Evolutionary conservation across 306 rosid genomes (phyloP), one percentile per base, ranked within the genome.

Genomic region (Cucurbita moschata): DNA sequence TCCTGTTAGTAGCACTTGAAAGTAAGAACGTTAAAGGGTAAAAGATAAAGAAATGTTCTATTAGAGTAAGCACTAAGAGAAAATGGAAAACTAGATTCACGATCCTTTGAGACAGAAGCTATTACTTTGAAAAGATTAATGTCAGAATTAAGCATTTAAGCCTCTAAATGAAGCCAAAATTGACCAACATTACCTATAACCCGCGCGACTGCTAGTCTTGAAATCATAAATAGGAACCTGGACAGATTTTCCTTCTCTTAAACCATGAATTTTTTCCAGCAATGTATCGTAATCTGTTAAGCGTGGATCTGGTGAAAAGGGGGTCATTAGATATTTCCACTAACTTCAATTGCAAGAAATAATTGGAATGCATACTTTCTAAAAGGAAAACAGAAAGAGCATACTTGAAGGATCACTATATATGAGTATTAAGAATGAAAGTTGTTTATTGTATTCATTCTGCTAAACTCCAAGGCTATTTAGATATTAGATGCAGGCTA

Each of bases 161-260:
- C 18, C 15, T 69, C 69, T 4, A 39, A 49, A 51, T 12, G 38
- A 61, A 42, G 55, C 67, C 57, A 53, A 26, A 59, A 16, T 50
- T 40, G 39, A 56, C n/a, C 35, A 30, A 46, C 21, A 21, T 26
- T 85, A 94, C 98, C 97, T 94, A 92, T 85, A 91, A 49, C 96
- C 99, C 69, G 66, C 64, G 75, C 97, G 88, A 73, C 91, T 80
- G 83, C 99, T 91, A 72, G 95, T 75, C 89, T 91, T 94, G 91
- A 94, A 94, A 85, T 94, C 99, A 76, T 94, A 94, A 80, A 94
- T 57, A 49, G 99, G 99, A 81, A 89, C 96, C 79, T 94, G 85
- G 66, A 83, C 92, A 72, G 97, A 74, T 56, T 89, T 94, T 79
- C 99, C 97, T 74, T 85, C 95, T 82, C 83, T 91, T 70, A 94